Percentiles rank a stretch among this genome's conserved stretches.
Evolutionary conservation across 805 yeast species (phyloP).

Genomic region (Spathaspora girioi): DNA sequence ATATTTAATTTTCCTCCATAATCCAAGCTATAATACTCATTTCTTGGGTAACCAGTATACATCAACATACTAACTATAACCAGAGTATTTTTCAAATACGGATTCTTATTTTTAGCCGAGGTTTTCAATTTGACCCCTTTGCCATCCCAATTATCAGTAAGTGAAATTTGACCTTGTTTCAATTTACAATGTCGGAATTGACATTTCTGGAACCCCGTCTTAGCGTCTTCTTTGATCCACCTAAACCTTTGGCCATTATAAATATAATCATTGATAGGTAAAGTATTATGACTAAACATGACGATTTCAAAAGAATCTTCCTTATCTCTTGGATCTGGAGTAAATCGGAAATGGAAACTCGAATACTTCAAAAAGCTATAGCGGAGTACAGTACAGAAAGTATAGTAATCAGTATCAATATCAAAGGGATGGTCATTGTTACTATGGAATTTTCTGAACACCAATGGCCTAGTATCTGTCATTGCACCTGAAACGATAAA

Average conservation of each 20-base stretch:
- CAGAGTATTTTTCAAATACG: slow-evolving; percentile 1
- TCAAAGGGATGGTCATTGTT: slow-evolving; percentile 7
- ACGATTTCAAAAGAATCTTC: slow-evolving; percentile 3
- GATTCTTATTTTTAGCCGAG: neutral
- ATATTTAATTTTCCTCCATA: neutral
- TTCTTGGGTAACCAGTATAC: slow-evolving; percentile 4
- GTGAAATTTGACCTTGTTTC: neutral
- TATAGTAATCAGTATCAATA: slow-evolving; percentile 3
- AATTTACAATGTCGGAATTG: slow-evolving; percentile 3
- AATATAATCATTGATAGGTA: slow-evolving; percentile 9
- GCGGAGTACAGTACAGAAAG: slow-evolving; percentile 4
- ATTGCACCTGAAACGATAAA: slow-evolving; percentile 6
- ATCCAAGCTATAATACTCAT: slow-evolving; percentile 6
- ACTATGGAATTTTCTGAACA: slow-evolving; percentile 4
- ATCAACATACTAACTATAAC: neutral
- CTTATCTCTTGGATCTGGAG: slow-evolving; percentile 6
- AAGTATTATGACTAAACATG: slow-evolving; percentile 7
- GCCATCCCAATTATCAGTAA: slow-evolving; percentile 9
- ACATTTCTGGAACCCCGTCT: slow-evolving; percentile 3
- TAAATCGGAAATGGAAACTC: slow-evolving; percentile 4
- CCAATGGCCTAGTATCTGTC: neutral
- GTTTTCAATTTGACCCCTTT: slow-evolving; percentile 2
- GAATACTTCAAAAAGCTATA: slow-evolving; percentile 2
- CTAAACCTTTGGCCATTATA: slow-evolving; percentile 5
- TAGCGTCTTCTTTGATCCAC: slow-evolving; percentile 7